These are phyloP conservation scores for Sugiyamaella grinbergsii DNA, from an alignment of 1,139 yeast species.

Conservation along the genomic window DNA sequence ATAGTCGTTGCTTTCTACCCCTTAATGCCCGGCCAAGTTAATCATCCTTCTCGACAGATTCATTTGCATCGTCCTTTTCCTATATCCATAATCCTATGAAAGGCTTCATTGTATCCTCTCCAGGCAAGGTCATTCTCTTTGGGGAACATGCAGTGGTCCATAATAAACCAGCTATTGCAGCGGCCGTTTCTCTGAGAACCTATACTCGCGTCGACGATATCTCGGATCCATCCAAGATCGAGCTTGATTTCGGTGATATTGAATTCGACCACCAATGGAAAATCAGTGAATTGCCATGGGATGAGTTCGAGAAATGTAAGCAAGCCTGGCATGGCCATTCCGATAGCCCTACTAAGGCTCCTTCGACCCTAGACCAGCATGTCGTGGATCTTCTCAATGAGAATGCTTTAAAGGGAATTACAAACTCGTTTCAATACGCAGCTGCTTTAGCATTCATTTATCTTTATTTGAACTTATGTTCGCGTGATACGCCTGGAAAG, in stretches of 20 bases:
- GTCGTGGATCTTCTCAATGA: slow-evolving; percentile 50
- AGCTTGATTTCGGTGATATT: slow-evolving; percentile 83
- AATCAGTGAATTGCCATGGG: slow-evolving; percentile 56
- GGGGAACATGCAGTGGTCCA: slow-evolving; percentile 98
- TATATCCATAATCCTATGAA: slow-evolving; percentile 1
- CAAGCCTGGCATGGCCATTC: neutral
- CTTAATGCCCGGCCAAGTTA: too few relatives aligned
- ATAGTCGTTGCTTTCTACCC: too few relatives aligned
- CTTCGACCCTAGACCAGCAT: slow-evolving; percentile 53
- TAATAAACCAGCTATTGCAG: slow-evolving; percentile 90
- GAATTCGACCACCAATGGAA: slow-evolving; percentile 65
- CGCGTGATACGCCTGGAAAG: slow-evolving; percentile 51
- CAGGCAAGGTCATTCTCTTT: slow-evolving; percentile 93
- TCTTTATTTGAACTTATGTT: slow-evolving; percentile 63
- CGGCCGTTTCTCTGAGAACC: slow-evolving; percentile 80
- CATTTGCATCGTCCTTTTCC: neutral
- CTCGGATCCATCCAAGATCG: slow-evolving; percentile 45
- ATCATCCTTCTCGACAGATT: too few relatives aligned
- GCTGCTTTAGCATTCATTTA: slow-evolving; percentile 87
- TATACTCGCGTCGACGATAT: slow-evolving; percentile 59
- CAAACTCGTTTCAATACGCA: slow-evolving; percentile 65
- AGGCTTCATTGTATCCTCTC: slow-evolving; percentile 78
- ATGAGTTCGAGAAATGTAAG: slow-evolving; percentile 15
- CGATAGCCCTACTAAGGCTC: slow-evolving; percentile 26
- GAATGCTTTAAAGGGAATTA: slow-evolving; percentile 43